phyloP scores from a whole-genome alignment of 768 basidiomycete genomes.

The Leucogyrophana mollusca region DNA sequence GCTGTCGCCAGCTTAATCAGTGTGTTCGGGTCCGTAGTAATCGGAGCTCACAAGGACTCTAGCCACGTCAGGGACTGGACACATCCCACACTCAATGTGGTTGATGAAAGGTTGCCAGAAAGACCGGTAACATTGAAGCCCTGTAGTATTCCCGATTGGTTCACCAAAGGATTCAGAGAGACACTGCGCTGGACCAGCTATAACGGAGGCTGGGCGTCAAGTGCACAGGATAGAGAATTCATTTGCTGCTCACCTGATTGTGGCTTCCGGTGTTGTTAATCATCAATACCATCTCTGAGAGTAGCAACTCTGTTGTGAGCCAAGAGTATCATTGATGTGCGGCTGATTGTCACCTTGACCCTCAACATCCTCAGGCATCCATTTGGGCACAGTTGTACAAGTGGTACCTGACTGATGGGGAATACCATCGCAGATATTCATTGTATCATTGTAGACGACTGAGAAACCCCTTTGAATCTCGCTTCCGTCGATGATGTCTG shows the following conservation, averaged over 20 bases:
- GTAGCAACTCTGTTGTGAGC: background rate
- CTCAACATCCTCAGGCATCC: conserved; percentile 5
- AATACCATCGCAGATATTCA: conserved; percentile 39
- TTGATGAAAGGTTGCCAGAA: conserved; percentile 1
- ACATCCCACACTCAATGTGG: conserved; percentile 27
- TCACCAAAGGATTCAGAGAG: conserved; percentile 1
- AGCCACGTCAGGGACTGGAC: conserved; percentile 46
- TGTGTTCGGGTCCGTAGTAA: background rate
- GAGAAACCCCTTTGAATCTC: conserved; percentile 24
- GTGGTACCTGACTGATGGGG: conserved; percentile 28
- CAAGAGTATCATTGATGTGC: background rate
- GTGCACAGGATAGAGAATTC: too few species aligned
- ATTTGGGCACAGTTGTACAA: conserved; percentile 17
- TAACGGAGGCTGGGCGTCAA: too few species aligned
- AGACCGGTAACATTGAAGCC: conserved; percentile 1
- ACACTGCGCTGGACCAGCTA: background rate
- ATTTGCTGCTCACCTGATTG: too few species aligned
- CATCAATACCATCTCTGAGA: too few species aligned
- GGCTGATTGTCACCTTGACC: conserved; percentile 2
- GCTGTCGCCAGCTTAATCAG: conserved; percentile 9
- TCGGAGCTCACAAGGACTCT: conserved; percentile 37
- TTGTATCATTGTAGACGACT: conserved; percentile 12
- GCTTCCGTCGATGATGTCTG: conserved; percentile 27
- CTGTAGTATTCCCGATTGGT: background rate
- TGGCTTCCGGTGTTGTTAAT: too few species aligned